A percentile compares a stretch with the other conserved stretches of the same genome.
Evolutionary conservation across 768 basidiomycete species (phyloP).

Genomic region (Crucibulum laeve): DNA sequence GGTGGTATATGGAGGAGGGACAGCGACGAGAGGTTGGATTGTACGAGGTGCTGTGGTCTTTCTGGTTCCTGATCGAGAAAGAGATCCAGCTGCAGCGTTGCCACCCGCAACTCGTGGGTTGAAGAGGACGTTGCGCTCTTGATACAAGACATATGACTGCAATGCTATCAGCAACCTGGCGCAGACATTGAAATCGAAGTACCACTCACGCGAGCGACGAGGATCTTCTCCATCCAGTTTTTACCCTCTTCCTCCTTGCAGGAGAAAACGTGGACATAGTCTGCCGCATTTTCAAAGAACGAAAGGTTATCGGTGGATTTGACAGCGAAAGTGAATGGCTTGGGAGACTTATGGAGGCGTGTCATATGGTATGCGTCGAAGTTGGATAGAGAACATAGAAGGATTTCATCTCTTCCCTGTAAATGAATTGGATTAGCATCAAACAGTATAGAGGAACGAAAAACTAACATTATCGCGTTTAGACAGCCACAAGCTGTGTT

Average conservation of each 20-base stretch:
- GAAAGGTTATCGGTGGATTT: constrained; percentile 86
- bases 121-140: constrained; percentile 71
- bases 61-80: constrained; percentile 38
- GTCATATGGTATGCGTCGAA: constrained; percentile 87
- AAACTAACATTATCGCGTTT: constrained; percentile 81
- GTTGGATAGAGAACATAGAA: constrained; percentile 81
- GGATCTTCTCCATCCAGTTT: constrained; percentile 75
- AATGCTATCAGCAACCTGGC: neutral
- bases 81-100: constrained; percentile 17
- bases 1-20: constrained; percentile 31
- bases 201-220: constrained; percentile 73
- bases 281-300: constrained; percentile 81
- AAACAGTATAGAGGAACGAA: neutral
- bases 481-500: constrained; percentile 81
- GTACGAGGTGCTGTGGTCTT: constrained; percentile 18
- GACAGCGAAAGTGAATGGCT: constrained; percentile 78
- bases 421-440: constrained; percentile 7
- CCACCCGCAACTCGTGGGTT: constrained; percentile 30
- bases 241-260: constrained; percentile 71
- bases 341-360: constrained; percentile 75
- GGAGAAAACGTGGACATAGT: constrained; percentile 86
- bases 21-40: constrained; percentile 35
- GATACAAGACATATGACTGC: constrained; percentile 80
- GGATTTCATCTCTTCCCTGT: constrained; percentile 80
- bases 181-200: neutral